Percentiles rank a stretch among this genome's conserved stretches.
Conservation (phyloP, 805 yeast genomes). For the Candida maesae region DNA sequence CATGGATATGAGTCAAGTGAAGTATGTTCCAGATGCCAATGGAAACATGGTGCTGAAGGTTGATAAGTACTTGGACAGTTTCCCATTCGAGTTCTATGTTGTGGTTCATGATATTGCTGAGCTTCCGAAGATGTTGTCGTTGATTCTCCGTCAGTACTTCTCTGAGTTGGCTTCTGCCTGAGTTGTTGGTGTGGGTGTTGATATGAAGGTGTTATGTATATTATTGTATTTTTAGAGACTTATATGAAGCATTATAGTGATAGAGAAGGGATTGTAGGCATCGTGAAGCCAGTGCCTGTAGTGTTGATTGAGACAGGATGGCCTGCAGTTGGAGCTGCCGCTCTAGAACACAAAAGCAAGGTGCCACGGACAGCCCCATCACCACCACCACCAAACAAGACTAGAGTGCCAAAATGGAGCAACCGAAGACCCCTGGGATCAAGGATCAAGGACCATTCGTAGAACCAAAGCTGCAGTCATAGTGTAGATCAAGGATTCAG, state of each 20-base stretch:
- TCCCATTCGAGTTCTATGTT: constrained; percentile 96
- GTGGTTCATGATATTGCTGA: constrained; percentile 87
- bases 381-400: too few species aligned
- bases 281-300: too few species aligned
- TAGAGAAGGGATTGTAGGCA: background rate
- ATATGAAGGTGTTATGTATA: background rate
- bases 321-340: too few species aligned
- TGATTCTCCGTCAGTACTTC: constrained; percentile 89
- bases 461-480: background rate
- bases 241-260: background rate
- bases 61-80: constrained; percentile 80
- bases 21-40: constrained; percentile 61
- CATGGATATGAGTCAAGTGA: constrained; percentile 91
- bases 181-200: constrained; percentile 1
- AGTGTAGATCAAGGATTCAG: background rate
- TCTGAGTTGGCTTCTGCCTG: constrained; percentile 53
- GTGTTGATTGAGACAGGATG: too few species aligned
- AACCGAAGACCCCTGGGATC: too few species aligned
- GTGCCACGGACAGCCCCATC: too few species aligned
- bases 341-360: too few species aligned
- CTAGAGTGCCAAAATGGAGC: too few species aligned
- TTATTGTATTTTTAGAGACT: constrained; percentile 1
- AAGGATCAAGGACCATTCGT: too few species aligned
- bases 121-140: constrained; percentile 85
- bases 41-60: constrained; percentile 76